Conservation (phyloP, 176 grass and related monocot species). For the Pontederia crassipes region DNA sequence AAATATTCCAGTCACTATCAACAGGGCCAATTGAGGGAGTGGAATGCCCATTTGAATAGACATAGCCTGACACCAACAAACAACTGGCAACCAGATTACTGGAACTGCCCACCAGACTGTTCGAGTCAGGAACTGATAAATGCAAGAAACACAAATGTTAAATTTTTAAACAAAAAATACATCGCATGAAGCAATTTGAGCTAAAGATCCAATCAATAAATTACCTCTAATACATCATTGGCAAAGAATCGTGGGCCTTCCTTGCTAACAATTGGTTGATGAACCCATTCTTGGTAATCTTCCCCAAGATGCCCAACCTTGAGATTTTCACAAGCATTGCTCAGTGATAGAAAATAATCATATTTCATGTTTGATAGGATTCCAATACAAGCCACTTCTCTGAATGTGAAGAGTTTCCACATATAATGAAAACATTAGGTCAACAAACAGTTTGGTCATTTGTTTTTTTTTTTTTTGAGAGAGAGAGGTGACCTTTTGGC, state of each 20-base stretch:
- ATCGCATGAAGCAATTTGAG: background rate
- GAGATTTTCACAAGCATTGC: background rate
- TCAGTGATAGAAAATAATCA: no score
- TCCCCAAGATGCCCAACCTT: slow-evolving; percentile 88
- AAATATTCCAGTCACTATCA: slow-evolving; percentile 48
- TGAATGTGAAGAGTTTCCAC: no score
- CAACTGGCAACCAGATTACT: slow-evolving; percentile 71
- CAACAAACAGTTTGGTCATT: no score
- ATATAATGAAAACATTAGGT: no score
- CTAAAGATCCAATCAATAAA: background rate
- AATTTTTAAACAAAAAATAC: background rate
- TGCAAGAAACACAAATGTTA: background rate
- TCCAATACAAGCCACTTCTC: no score
- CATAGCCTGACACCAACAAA: slow-evolving; percentile 40
- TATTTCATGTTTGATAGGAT: no score
- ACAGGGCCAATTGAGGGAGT: slow-evolving; percentile 38
- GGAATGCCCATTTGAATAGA: slow-evolving; percentile 57
- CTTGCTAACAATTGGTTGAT: slow-evolving; percentile 81
- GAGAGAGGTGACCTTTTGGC: no score
- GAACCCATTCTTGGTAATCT: slow-evolving; percentile 88
- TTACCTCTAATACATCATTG: slow-evolving; percentile 66
- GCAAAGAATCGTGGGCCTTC: slow-evolving; percentile 64
- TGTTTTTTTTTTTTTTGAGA: no score
- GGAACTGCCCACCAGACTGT: slow-evolving; percentile 85
- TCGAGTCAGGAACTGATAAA: slow-evolving; percentile 56